These are phyloP conservation scores for Lactarius vividus DNA, from an alignment of 768 basidiomycete genomes.

Conservation along the genomic window DNA sequence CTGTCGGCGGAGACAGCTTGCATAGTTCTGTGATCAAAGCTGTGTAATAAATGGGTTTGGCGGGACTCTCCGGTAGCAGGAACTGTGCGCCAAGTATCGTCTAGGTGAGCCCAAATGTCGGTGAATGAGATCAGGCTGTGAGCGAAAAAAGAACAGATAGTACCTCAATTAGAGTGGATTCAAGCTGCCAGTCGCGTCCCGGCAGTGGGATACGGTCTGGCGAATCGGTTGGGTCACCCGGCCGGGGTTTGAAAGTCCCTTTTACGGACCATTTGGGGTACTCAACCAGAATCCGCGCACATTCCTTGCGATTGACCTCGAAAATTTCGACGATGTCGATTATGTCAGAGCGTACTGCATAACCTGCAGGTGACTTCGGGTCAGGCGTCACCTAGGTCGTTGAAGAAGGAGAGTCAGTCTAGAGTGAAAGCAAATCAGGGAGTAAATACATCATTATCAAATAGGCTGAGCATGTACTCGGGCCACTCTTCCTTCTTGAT, in stretches of 20 bases:
- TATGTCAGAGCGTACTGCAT: conserved; percentile 70
- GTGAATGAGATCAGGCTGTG: conserved; percentile 4
- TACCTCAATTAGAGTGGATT: conserved; percentile 87
- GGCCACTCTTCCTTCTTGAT: conserved; percentile 85
- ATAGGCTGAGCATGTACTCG: conserved; percentile 63
- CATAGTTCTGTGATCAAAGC: conserved; percentile 90
- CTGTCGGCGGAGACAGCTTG: conserved; percentile 87
- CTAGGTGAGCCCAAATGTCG: conserved; percentile 38
- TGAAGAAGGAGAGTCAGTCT: conserved; percentile 9
- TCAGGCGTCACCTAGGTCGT: conserved; percentile 67
- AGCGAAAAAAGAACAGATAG: conserved; percentile 19
- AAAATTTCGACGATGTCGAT: conserved; percentile 83
- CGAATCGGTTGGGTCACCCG: conserved; percentile 50
- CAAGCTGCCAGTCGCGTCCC: conserved; percentile 81
- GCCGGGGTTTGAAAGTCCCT: conserved; percentile 83
- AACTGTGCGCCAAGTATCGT: conserved; percentile 72
- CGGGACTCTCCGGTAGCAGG: conserved; percentile 70
- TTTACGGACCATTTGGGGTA: conserved; percentile 79
- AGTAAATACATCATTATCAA: conserved; percentile 51
- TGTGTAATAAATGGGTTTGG: conserved; percentile 83
- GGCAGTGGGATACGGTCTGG: conserved; percentile 45
- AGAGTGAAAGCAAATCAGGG: not conserved
- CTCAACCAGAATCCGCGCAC: conserved; percentile 81
- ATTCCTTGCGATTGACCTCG: conserved; percentile 95
- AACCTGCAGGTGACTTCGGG: conserved; percentile 70